A percentile compares a stretch with the other conserved stretches of the same genome.
These are phyloP conservation scores for Kodamaea sp. DNA, from an alignment of 1,139 yeast species.

Conservation along the genomic window DNA sequence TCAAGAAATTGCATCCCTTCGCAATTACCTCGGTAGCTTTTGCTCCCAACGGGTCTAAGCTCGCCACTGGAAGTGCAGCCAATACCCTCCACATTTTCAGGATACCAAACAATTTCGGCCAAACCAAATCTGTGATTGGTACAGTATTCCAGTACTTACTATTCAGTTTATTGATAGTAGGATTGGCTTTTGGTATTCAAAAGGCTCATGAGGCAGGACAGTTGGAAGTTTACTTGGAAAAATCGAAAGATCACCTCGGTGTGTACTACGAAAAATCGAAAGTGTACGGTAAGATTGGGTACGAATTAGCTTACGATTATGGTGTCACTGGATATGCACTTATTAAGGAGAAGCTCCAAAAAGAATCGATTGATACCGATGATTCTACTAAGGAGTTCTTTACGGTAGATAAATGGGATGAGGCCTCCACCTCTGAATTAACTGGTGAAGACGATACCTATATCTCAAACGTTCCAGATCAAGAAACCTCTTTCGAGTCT, in stretches of 20 bases:
- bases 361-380: constrained; percentile 20
- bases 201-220: constrained; percentile 39
- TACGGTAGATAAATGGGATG: constrained; percentile 5
- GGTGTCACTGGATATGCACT: constrained; percentile 22
- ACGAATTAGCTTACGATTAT: constrained; percentile 30
- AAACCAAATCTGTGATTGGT: constrained; percentile 46
- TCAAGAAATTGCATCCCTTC: constrained; percentile 69
- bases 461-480: constrained; percentile 2
- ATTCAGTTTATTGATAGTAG: constrained; percentile 46
- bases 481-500: constrained; percentile 1
- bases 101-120: constrained; percentile 55
- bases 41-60: constrained; percentile 64
- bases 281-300: constrained; percentile 22
- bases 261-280: constrained; percentile 7
- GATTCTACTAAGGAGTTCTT: constrained; percentile 1
- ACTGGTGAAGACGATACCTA: constrained; percentile 6
- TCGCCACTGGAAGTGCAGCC: constrained; percentile 83
- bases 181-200: constrained; percentile 50
- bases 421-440: constrained; percentile 2
- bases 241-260: constrained; percentile 2
- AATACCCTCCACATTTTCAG: constrained; percentile 66
- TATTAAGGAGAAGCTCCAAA: constrained; percentile 42
- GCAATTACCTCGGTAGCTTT: constrained; percentile 78
- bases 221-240: constrained; percentile 22
- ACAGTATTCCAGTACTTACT: constrained; percentile 40